Percentiles rank a stretch among this genome's conserved stretches.
Evolutionary conservation across 2,329 filamentous ascomycete species (phyloP).

Genomic region (Colletotrichum chrysophilum): DNA sequence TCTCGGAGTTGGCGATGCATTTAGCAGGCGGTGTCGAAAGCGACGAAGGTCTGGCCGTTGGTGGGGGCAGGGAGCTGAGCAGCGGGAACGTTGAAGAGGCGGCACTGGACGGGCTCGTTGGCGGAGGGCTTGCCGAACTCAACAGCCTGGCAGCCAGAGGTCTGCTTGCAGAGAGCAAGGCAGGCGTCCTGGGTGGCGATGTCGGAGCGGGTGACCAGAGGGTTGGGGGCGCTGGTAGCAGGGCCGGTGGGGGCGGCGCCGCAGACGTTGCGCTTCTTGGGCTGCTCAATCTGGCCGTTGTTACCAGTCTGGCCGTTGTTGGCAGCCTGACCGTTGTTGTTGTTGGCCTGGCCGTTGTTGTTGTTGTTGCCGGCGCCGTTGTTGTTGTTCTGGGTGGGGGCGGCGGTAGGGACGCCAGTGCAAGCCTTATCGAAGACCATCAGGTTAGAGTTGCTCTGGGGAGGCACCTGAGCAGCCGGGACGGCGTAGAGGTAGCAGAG

Average conservation of each 20-base stretch:
- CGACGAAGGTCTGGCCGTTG: slow-evolving; percentile 9
- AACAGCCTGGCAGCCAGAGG: slow-evolving; percentile 28
- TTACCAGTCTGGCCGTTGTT: neutral
- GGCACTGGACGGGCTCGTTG: slow-evolving; percentile 5
- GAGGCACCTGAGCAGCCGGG: neutral
- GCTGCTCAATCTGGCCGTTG: neutral
- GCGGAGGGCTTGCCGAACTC: slow-evolving; percentile 29
- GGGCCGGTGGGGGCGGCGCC: slow-evolving; percentile 14
- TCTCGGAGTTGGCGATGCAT: neutral
- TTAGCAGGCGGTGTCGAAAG: slow-evolving; percentile 9
- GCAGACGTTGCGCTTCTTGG: slow-evolving; percentile 7
- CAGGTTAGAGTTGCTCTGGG: slow-evolving; percentile 6
- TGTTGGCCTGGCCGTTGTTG: neutral
- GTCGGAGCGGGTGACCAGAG: neutral
- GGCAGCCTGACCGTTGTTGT: neutral
- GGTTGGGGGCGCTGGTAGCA: neutral
- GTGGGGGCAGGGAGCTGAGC: slow-evolving; percentile 10
- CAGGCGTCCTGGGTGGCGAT: slow-evolving; percentile 11
- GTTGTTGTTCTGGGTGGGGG: neutral
- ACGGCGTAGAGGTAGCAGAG: slow-evolving; percentile 8
- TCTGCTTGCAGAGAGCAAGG: slow-evolving; percentile 15
- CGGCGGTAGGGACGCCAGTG: neutral
- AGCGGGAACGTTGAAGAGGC: slow-evolving; percentile 9
- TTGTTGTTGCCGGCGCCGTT: neutral
- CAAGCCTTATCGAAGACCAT: slow-evolving; percentile 12